Base-by-base conservation (phyloP, 805 yeast genomes). In the Lipomyces sp. region DNA sequence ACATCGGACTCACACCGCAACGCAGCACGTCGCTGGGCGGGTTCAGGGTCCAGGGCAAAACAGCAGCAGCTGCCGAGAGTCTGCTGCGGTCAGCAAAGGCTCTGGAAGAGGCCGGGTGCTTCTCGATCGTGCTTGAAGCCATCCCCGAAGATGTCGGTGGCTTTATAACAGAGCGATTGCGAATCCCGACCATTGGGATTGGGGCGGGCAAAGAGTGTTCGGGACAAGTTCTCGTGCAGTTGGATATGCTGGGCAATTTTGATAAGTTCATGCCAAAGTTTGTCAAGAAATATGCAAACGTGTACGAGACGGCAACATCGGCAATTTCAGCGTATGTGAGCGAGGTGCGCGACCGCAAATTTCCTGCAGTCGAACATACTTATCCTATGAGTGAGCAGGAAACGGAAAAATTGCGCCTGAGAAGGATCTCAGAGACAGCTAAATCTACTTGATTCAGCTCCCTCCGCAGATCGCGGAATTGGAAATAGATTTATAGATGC, bases 1-100 rank as follows among this genome's bases (percentile, higher is more conserved):
- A 91, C 67, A 79, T 87, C 28, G 98, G 98, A 0, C 71, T 91
- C 29, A 87, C 95, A 3, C 98, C 98, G 1, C 98, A 93, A 66
- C 77, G 86, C 38, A 81, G 81, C 55, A 80, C 86, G 57, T 65
- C 86, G 0, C 64, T 85, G 13, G 90, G 96, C 19, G 98, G 98
- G 0, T 91, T 83, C 69, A 84, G 82, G 67, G 84, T 86, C 1
- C 98, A 91, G 66, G 97, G 95, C 0, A 70, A 71, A 42, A 71
- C 80, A 0, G 69, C 72, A 0, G 65, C 65, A 2, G 74, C 75
- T 31, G 95, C 95, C 0, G 42, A 73, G 3, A 68, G 74, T 14
- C 71, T 91, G 2, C 74, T 76, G 39, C 71, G 80, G 34, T 88
- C 89, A 53, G 95, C 96, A 2, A 53, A 75, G 45, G 79, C 78